phyloP scores from a whole-genome alignment of 345 rosid genomes.

The Cardiospermum halicacabum region DNA sequence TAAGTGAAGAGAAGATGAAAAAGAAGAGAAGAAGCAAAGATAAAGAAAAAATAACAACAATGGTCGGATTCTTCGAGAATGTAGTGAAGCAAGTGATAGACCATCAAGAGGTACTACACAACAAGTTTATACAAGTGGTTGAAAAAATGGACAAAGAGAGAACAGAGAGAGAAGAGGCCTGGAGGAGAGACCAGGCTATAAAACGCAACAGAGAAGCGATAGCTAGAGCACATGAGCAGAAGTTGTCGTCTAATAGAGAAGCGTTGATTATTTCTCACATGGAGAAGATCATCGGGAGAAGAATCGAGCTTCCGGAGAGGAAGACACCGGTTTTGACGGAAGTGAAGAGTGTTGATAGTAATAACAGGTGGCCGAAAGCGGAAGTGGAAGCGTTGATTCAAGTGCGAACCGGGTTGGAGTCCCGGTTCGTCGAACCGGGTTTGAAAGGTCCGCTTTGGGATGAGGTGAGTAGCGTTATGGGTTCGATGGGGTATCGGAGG shows the following conservation, averaged over 20 bases:
- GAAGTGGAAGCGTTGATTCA: conserved; percentile 44
- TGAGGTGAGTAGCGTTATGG: conserved; percentile 35
- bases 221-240: conserved; percentile 34
- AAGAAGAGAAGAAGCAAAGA: conserved; percentile 34
- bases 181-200: conserved; percentile 34
- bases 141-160: conserved; percentile 40
- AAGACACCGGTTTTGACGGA: not conserved
- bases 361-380: conserved; percentile 32
- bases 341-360: conserved; percentile 8
- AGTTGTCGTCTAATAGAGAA: conserved; percentile 38
- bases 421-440: conserved; percentile 37
- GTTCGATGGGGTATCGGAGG: conserved; percentile 37
- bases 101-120: conserved; percentile 43
- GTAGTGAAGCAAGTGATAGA: conserved; percentile 39
- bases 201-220: conserved; percentile 35
- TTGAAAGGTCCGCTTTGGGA: conserved; percentile 41
- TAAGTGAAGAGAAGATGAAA: conserved; percentile 26
- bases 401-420: conserved; percentile 27
- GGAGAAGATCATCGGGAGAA: conserved; percentile 44
- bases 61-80: conserved; percentile 29
- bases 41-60: conserved; percentile 23
- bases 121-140: conserved; percentile 34
- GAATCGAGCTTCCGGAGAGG: conserved; percentile 29
- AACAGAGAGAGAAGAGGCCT: conserved; percentile 30
- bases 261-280: conserved; percentile 28